Percentiles rank a stretch among this genome's conserved stretches.
Evolutionary conservation across 495 filamentous ascomycete genomes (phyloP).

Genomic region (Oleoguttula mirabilis): DNA sequence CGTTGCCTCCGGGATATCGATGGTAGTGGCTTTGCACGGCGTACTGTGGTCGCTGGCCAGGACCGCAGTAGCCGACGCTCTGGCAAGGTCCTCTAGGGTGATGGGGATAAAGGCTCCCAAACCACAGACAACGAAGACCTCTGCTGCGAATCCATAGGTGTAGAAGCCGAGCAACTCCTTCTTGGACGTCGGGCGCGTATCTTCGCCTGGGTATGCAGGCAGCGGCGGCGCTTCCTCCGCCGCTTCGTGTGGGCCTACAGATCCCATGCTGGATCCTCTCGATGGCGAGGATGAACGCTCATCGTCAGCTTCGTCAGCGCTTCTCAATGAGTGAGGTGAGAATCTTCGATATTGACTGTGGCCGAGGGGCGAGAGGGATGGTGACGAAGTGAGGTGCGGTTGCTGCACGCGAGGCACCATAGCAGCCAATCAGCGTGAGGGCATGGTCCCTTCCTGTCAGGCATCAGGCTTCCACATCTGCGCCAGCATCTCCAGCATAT

Average conservation of each 20-base stretch:
- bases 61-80: constrained; percentile 40
- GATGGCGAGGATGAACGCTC: constrained; percentile 24
- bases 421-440: no score
- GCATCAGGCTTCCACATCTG: no score
- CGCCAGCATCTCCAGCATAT: no score
- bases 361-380: no score
- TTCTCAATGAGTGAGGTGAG: constrained; percentile 24
- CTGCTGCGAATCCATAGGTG: constrained; percentile 92
- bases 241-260: constrained; percentile 1
- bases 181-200: constrained; percentile 71
- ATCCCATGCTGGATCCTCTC: constrained; percentile 21
- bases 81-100: constrained; percentile 80
- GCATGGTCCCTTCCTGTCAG: no score
- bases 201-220: constrained; percentile 60
- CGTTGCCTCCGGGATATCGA: constrained; percentile 10
- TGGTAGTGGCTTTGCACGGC: constrained; percentile 10
- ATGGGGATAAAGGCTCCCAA: constrained; percentile 95
- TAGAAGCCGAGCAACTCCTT: constrained; percentile 93
- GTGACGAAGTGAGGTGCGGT: no score
- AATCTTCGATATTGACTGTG: no score
- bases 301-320: constrained; percentile 30
- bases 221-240: constrained; percentile 22
- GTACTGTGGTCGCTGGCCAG: constrained; percentile 16
- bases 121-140: constrained; percentile 85
- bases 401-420: no score